A percentile compares a stretch with the other conserved stretches of the same genome.
phyloP scores from a whole-genome alignment of 306 rosid genomes.

The Lathyrus aphaca region DNA sequence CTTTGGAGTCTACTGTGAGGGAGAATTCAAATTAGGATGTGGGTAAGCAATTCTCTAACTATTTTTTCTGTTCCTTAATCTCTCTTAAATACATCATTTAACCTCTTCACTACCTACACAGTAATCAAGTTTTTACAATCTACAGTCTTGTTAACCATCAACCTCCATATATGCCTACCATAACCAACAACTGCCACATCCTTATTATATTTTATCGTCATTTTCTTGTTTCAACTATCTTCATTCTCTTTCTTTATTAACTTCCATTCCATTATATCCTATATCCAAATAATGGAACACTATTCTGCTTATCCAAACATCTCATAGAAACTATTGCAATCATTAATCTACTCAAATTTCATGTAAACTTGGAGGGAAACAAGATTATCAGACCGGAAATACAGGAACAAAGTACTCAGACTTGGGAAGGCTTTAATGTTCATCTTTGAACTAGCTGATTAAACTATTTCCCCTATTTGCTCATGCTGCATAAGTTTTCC shows the following conservation, averaged over 20 bases:
- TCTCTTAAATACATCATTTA: too few species aligned
- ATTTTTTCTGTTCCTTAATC: too few species aligned
- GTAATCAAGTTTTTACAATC: too few species aligned
- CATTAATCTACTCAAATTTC: slow-evolving; percentile 31
- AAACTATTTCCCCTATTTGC: slow-evolving; percentile 14
- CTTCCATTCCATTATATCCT: background rate
- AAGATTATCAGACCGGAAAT: background rate
- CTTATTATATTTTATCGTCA: slow-evolving; percentile 14
- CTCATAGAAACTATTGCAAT: background rate
- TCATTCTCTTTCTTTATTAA: background rate
- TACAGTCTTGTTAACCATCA: too few species aligned
- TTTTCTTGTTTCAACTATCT: slow-evolving; percentile 24
- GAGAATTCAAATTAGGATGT: slow-evolving; percentile 86
- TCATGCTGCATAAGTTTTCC: background rate
- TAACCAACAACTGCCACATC: background rate
- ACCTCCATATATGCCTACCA: background rate
- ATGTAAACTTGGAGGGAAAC: background rate
- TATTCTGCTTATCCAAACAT: background rate
- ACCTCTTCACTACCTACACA: too few species aligned
- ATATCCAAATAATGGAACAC: too few species aligned
- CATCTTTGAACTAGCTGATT: slow-evolving; percentile 22
- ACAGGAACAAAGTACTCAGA: slow-evolving; percentile 17
- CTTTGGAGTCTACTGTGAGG: slow-evolving; percentile 87
- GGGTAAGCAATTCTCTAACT: slow-evolving; percentile 65
- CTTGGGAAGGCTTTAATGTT: slow-evolving; percentile 29